These are phyloP conservation scores for Sordaria brevicollis DNA, from an alignment of 495 filamentous ascomycete genomes.

Conservation along the genomic window DNA sequence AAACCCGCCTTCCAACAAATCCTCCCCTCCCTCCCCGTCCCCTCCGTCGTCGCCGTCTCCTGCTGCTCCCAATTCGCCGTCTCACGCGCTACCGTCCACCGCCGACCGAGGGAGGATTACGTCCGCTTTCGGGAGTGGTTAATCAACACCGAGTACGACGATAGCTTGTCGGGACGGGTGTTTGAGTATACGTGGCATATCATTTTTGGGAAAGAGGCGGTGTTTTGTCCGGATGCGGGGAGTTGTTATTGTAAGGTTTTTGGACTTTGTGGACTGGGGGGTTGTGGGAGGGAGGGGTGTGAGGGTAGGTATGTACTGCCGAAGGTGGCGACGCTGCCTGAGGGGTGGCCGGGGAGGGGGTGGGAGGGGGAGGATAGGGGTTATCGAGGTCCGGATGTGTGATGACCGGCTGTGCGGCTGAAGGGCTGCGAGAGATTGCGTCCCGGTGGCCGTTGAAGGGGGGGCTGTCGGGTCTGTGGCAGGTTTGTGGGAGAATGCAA, in stretches of 20 bases:
- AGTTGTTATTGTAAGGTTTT: slow-evolving; percentile 58
- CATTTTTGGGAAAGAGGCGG: slow-evolving; percentile 32
- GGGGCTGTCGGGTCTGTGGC: too few relatives aligned
- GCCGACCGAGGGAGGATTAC: slow-evolving; percentile 44
- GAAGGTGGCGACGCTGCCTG: slow-evolving; percentile 17
- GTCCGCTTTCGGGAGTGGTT: slow-evolving; percentile 48
- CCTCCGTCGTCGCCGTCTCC: slow-evolving; percentile 39
- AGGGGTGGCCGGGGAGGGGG: slow-evolving; percentile 27
- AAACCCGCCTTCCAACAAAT: slow-evolving; percentile 44
- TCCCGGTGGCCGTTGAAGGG: too few relatives aligned
- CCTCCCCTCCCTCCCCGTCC: slow-evolving; percentile 36
- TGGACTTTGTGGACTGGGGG: slow-evolving; percentile 43
- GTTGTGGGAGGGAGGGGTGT: slow-evolving; percentile 16
- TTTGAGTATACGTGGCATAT: slow-evolving; percentile 69
- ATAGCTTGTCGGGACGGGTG: slow-evolving; percentile 49
- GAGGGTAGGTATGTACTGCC: slow-evolving; percentile 23
- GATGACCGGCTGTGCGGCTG: background rate
- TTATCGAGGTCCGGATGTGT: slow-evolving; percentile 7
- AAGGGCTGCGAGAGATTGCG: too few relatives aligned
- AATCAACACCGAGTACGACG: slow-evolving; percentile 44
- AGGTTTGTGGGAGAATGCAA: too few relatives aligned
- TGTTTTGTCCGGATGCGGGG: slow-evolving; percentile 46
- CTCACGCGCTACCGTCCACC: slow-evolving; percentile 37
- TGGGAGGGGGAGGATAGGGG: slow-evolving; percentile 22
- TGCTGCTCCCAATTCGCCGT: slow-evolving; percentile 70